Conservation (phyloP, 140 eudicot species). For the Oenanthe javanica region DNA sequence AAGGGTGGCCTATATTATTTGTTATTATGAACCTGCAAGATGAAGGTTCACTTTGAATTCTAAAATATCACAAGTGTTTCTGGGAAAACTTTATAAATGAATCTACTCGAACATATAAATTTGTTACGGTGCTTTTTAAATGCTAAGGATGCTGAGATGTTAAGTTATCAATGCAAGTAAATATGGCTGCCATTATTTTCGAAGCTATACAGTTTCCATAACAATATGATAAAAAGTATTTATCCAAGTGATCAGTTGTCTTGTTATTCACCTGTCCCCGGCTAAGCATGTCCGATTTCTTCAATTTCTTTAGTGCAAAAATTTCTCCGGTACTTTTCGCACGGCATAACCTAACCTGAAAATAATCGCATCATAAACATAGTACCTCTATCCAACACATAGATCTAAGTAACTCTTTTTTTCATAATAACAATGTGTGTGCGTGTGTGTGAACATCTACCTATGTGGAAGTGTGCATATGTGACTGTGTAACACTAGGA, state of each 20-base stretch:
- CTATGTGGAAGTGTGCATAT: background rate
- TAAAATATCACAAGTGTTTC: background rate
- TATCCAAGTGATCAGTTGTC: background rate
- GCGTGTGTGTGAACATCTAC: background rate
- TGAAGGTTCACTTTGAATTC: background rate
- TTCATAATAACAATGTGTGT: no score
- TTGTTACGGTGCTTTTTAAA: background rate
- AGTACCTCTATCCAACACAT: background rate
- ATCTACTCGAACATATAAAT: background rate
- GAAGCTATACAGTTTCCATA: background rate
- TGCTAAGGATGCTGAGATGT: background rate
- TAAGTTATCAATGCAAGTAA: background rate
- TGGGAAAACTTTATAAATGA: background rate
- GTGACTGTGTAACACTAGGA: background rate
- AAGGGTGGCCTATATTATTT: background rate
- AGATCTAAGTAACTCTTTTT: background rate
- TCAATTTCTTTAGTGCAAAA: slow-evolving; percentile 81
- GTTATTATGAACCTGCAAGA: background rate
- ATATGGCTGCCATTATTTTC: background rate
- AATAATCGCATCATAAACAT: slow-evolving; percentile 8
- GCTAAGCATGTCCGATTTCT: slow-evolving; percentile 93
- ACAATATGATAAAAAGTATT: background rate
- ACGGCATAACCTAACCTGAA: slow-evolving; percentile 90
- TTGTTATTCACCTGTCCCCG: slow-evolving; percentile 70
- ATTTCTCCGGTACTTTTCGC: slow-evolving; percentile 75